Base-by-base conservation (phyloP, 1,284 basidiomycete species). In the Tilletiaria anomala region DNA sequence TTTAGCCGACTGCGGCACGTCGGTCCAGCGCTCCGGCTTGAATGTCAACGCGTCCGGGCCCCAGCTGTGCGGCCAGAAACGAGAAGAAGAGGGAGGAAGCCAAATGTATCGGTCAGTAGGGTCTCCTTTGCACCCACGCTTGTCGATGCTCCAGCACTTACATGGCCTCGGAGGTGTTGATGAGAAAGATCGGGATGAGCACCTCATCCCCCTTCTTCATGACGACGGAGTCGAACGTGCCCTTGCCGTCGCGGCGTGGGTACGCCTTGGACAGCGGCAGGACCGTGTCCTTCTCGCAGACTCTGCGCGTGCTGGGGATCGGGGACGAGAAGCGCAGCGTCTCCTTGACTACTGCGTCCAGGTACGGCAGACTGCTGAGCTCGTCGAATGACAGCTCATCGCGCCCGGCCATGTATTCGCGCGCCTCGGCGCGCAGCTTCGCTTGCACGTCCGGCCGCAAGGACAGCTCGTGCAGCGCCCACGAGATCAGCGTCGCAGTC, bases 401-500 rank as follows among this genome's bases (percentile, higher is more conserved):
- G 19, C 50, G 36, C 42, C 42, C 52, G 16, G 8, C 36, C 17
- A 18, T 19, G n/a, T 11, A 24, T 14, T 53, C 50, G 6, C 17
- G 29, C 32, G 44, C 39, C 14, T 41, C 40, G 14, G 39, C 18
- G 15, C 56, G 53, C 2, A 61, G 47, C 29, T 48, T 54, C 11
- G 37, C 36, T 66, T 87, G 84, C 6, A 78, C 65, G 1, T 70
- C 68, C 0, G 76, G 76, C 56, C 82, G 68, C 47, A 73, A 71
- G 0, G 83, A 77, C 31, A 87, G 73, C 11, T 82, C 72, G 44
- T 76, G 69, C 18, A 87, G 67, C 2, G 78, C 77, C 83, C 83
- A 87, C 0, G 80, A 80, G 37, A 84, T 70, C 8, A 78, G 74
- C 20, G 85, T 75, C 2, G 80, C 80, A 10, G 80, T 80, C 0